Conservation (phyloP, 768 basidiomycete genomes). For the Rhizopogon vinicolor region DNA sequence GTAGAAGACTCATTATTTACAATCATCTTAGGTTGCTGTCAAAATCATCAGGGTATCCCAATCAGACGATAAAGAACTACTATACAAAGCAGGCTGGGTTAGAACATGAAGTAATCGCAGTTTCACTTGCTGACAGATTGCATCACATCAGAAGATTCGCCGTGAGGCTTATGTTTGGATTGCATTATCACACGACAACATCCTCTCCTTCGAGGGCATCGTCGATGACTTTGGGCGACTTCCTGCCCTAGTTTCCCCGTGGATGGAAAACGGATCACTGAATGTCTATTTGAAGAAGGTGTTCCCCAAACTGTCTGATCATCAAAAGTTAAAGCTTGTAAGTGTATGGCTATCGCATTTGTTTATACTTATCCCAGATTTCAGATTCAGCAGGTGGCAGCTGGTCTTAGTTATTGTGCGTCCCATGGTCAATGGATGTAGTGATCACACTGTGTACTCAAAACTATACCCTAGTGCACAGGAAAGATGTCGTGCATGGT, state of each 20-base stretch:
- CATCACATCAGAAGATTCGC: constrained; percentile 19
- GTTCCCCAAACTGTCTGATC: neutral
- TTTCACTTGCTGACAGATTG: neutral
- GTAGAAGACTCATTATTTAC: neutral
- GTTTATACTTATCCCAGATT: neutral
- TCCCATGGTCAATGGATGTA: neutral
- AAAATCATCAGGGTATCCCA: constrained; percentile 1
- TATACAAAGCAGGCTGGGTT: neutral
- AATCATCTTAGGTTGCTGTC: constrained; percentile 3
- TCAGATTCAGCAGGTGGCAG: constrained; percentile 1
- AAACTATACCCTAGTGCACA: neutral
- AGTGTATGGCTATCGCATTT: neutral
- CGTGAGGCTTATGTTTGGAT: constrained; percentile 28
- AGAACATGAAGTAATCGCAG: neutral
- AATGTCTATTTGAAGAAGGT: constrained; percentile 19
- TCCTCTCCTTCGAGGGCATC: constrained; percentile 27
- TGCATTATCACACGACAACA: constrained; percentile 22
- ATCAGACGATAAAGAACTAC: neutral
- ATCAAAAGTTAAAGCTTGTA: constrained; percentile 11
- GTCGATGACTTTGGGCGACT: constrained; percentile 7
- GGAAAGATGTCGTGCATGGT: neutral
- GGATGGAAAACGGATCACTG: constrained; percentile 26
- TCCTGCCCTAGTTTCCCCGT: constrained; percentile 18
- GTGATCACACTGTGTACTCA: too few species aligned
- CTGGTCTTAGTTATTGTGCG: constrained; percentile 18